These are phyloP conservation scores for Suaeda aralocaspica DNA, from an alignment of 148 eudicot genomes.

Conservation along the genomic window DNA sequence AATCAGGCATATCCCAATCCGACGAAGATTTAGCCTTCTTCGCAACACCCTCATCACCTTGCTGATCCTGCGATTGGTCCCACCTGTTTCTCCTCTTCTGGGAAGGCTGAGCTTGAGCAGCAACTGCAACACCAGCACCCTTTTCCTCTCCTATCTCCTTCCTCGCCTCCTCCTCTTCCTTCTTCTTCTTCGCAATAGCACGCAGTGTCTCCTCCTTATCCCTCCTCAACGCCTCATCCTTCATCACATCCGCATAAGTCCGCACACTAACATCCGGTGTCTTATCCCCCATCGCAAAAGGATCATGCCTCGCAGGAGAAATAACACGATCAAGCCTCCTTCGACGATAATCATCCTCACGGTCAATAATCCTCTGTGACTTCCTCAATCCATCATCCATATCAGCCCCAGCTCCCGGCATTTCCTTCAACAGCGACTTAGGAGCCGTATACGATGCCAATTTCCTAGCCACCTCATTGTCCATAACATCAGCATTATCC, in stretches of 20 bases:
- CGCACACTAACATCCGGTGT: constrained; percentile 65
- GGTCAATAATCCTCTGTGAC: constrained; percentile 65
- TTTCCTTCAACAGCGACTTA: constrained; percentile 60
- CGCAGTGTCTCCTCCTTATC: constrained; percentile 58
- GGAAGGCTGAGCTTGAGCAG: constrained; percentile 33
- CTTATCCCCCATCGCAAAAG: constrained; percentile 78
- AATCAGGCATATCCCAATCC: constrained; percentile 93
- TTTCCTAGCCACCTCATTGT: constrained; percentile 55
- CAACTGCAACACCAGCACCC: constrained; percentile 23
- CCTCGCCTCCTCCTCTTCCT: constrained; percentile 61
- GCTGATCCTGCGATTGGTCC: constrained; percentile 78
- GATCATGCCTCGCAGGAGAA: constrained; percentile 80
- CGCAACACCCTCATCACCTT: constrained; percentile 30
- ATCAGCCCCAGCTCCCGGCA: constrained; percentile 56
- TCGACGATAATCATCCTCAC: constrained; percentile 75
- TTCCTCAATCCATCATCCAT: constrained; percentile 59
- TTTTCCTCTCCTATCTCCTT: constrained; percentile 43
- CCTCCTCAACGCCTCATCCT: constrained; percentile 70
- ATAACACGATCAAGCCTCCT: constrained; percentile 64
- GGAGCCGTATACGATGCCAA: constrained; percentile 84
- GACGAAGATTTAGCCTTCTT: constrained; percentile 79
- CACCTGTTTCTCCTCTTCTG: constrained; percentile 66
- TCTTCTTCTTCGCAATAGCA: constrained; percentile 33
- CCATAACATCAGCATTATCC: constrained; percentile 48
- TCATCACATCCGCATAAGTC: constrained; percentile 86